Conservation (phyloP, 352 stramenopile genomes). For the Pythium rhizo-oryzae region DNA sequence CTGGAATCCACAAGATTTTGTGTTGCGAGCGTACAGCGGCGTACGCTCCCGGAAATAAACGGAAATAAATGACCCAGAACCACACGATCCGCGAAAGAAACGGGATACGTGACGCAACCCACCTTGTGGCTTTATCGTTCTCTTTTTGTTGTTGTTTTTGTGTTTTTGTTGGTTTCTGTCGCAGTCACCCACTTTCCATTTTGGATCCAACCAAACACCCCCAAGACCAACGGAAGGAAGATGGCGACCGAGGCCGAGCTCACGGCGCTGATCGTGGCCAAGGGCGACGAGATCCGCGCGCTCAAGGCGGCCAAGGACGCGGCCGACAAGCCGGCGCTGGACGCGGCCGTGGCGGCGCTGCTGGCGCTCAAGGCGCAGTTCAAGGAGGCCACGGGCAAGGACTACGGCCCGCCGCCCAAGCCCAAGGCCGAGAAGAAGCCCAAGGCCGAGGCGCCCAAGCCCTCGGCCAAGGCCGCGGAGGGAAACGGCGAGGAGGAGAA, state of each 20-base stretch:
- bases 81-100: conserved; percentile 18
- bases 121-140: neutral
- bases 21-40: conserved; percentile 25
- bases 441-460: neutral
- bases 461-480: conserved; percentile 2
- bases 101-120: neutral
- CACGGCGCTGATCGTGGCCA: conserved; percentile 59
- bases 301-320: conserved; percentile 68
- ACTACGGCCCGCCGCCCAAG: conserved; percentile 67
- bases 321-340: conserved; percentile 48
- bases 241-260: conserved; percentile 53
- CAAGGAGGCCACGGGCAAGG: conserved; percentile 71
- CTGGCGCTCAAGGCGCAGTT: conserved; percentile 80
- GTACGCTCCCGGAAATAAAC: conserved; percentile 26
- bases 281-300: conserved; percentile 73
- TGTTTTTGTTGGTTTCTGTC: conserved; percentile 6
- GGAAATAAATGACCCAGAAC: conserved; percentile 13
- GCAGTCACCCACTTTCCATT: conserved; percentile 1
- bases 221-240: neutral
- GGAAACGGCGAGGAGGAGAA: conserved; percentile 49
- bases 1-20: conserved; percentile 22
- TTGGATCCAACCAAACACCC: conserved; percentile 15
- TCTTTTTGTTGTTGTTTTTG: conserved; percentile 2
- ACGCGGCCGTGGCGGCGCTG: conserved; percentile 55
- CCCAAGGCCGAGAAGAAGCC: conserved; percentile 67